Evolutionary conservation across 805 yeast genomes (phyloP).

Genomic region (Kluyveromyces wickerhamii): DNA sequence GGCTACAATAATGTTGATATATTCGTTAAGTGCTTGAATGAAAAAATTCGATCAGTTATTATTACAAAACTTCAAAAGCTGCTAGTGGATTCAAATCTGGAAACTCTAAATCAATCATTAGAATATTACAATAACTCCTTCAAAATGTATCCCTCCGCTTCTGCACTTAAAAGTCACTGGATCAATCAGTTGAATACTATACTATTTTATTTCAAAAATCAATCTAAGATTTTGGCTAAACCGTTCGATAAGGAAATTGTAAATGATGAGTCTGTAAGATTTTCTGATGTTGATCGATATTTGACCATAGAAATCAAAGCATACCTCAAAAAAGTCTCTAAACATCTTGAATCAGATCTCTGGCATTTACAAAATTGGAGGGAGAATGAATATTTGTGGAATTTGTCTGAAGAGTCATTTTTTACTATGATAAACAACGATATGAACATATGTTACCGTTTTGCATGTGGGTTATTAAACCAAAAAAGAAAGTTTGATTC

Average conservation of each 20-base stretch:
- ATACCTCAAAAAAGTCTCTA: too few relatives aligned
- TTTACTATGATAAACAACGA: background rate
- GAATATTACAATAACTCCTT: background rate
- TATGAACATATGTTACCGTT: conserved; percentile 4
- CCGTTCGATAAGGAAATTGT: too few relatives aligned
- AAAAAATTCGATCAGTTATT: background rate
- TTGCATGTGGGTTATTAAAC: background rate
- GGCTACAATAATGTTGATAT: background rate
- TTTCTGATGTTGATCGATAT: too few relatives aligned
- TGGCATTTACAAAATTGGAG: conserved; percentile 4
- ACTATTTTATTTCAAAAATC: background rate
- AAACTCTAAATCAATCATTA: background rate
- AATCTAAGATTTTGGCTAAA: too few relatives aligned
- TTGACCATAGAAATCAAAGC: too few relatives aligned
- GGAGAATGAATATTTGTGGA: conserved; percentile 8
- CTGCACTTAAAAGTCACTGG: background rate
- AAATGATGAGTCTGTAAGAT: too few relatives aligned
- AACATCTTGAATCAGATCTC: too few relatives aligned
- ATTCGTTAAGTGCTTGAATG: background rate
- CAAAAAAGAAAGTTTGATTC: conserved; percentile 42
- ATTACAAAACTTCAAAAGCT: background rate
- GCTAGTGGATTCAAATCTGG: background rate
- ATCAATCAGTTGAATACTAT: background rate
- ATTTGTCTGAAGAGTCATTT: conserved; percentile 7
- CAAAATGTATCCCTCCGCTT: background rate